A percentile compares a stretch with the other conserved stretches of the same genome.
Evolutionary conservation across 192 early-diverging fungal species (phyloP).

Genomic region (Entomortierella beljakovae): DNA sequence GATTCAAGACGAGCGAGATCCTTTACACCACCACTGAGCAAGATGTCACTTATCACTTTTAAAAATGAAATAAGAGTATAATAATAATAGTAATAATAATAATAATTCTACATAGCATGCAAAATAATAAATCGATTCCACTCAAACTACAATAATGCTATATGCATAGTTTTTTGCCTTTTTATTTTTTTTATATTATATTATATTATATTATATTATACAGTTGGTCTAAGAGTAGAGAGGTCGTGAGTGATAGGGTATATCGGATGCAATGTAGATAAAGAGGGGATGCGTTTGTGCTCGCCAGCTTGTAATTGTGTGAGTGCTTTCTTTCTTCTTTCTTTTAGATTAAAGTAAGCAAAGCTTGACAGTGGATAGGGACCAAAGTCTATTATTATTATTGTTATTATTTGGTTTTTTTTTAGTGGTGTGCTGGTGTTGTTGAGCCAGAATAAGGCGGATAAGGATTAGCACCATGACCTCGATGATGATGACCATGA

Average conservation of each 20-base stretch:
- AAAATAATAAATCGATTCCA: not conserved
- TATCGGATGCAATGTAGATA: too few species aligned
- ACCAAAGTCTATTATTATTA: not conserved
- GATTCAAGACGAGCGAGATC: slow-evolving; percentile 86
- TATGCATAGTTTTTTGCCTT: not conserved
- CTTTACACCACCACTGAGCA: slow-evolving; percentile 86
- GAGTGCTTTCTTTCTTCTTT: not conserved
- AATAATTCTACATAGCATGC: too few species aligned
- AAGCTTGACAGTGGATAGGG: not conserved
- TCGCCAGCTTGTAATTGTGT: too few species aligned
- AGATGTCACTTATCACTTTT: slow-evolving; percentile 23
- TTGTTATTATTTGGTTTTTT: not conserved
- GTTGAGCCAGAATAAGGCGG: slow-evolving; percentile 16
- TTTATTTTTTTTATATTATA: not conserved
- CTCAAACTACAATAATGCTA: too few species aligned
- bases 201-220: too few species aligned
- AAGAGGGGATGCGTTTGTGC: too few species aligned
- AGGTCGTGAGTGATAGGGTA: too few species aligned
- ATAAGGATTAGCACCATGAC: not conserved
- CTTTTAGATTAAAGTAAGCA: not conserved
- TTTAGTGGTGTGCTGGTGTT: slow-evolving; percentile 3
- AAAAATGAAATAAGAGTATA: not conserved
- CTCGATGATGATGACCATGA: not conserved
- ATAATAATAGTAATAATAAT: too few species aligned
- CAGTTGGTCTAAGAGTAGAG: too few species aligned